Base-by-base conservation (phyloP, 495 filamentous ascomycete genomes). In the Annulohypoxylon nitens region DNA sequence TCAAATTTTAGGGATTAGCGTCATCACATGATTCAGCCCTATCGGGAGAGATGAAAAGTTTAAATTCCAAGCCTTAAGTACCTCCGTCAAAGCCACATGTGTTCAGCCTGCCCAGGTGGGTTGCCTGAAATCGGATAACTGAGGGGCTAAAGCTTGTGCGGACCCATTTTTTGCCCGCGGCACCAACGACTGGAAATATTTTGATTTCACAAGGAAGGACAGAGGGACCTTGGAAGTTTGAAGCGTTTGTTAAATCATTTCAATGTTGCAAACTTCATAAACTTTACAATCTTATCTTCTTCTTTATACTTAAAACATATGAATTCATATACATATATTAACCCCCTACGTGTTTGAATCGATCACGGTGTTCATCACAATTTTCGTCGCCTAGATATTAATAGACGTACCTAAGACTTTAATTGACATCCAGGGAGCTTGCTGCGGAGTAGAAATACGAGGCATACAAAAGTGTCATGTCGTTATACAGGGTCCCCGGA, bases 21-120 rank as follows among this genome's bases (percentile, higher is more conserved):
- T 34, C 14, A 20, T 79, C 77, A 79, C 77, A 76, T 79, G 77
- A 79, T 64, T 77, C 77, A 77, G 77, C 76, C 76, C 75, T 77
- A 76, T 71, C 60, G 68, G 69, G 67, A 65, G 50, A 48, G 50
- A 50, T 58, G 20, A 53, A 74, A 62, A 55, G 26, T 18, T 51
- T 20, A 41, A 66, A 64, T 53, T 59, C 58, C 45, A 64, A 71
- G 9, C 16, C 48, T n/a, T 20, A 23, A 43, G 63, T 58, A 70
- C 61, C 69, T 66, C 71, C 67, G 39, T 41, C 8, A 20, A 39
- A 61, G 66, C 71, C 64, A 73, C 70, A 74, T 58, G 30, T 47
- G 50, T n/a, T 20, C 48, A 25, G 48, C 48, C 48, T 51, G 45
- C 45, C 5, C 16, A 50, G 20, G 16, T 16, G 9, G 20, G 10